Conservation (phyloP, 257 asterid genomes). For the Jacaranda copaia region DNA sequence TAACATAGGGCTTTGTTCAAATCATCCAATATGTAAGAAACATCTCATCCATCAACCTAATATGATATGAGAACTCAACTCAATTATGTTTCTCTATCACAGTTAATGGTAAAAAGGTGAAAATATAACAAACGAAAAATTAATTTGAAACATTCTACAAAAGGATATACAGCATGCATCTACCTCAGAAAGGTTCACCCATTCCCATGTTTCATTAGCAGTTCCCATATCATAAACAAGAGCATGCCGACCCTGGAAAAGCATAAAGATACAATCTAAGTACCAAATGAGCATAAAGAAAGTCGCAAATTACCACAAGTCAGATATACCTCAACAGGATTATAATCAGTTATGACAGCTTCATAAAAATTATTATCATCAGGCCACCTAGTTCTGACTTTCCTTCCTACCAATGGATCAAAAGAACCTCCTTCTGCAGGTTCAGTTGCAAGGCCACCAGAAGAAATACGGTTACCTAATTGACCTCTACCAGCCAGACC, state of each 20-base stretch:
- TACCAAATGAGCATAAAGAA: slow-evolving; percentile 27
- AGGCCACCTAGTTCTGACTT: slow-evolving; percentile 96
- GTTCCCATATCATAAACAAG: slow-evolving; percentile 68
- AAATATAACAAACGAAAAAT: background rate
- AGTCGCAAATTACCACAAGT: slow-evolving; percentile 27
- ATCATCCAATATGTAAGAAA: slow-evolving; percentile 19
- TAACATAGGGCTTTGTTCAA: slow-evolving; percentile 16
- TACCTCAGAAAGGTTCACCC: slow-evolving; percentile 91
- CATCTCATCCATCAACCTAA: slow-evolving; percentile 25
- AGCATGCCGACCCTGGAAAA: slow-evolving; percentile 70
- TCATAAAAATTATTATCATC: slow-evolving; percentile 95
- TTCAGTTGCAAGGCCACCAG: slow-evolving; percentile 62
- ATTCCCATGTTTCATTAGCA: slow-evolving; percentile 65
- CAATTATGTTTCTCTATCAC: background rate
- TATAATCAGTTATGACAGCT: slow-evolving; percentile 79
- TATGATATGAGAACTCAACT: slow-evolving; percentile 23
- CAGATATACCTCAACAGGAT: slow-evolving; percentile 64
- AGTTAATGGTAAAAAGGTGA: slow-evolving; percentile 17
- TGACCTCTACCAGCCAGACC: slow-evolving; percentile 88
- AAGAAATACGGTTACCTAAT: slow-evolving; percentile 60
- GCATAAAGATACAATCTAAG: slow-evolving; percentile 35
- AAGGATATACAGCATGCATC: slow-evolving; percentile 34
- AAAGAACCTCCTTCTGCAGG: slow-evolving; percentile 66
- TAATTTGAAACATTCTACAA: slow-evolving; percentile 18
- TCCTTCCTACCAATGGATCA: slow-evolving; percentile 79